Conservation (phyloP, 2,329 filamentous ascomycete genomes). For the Calonectria henricotiae region DNA sequence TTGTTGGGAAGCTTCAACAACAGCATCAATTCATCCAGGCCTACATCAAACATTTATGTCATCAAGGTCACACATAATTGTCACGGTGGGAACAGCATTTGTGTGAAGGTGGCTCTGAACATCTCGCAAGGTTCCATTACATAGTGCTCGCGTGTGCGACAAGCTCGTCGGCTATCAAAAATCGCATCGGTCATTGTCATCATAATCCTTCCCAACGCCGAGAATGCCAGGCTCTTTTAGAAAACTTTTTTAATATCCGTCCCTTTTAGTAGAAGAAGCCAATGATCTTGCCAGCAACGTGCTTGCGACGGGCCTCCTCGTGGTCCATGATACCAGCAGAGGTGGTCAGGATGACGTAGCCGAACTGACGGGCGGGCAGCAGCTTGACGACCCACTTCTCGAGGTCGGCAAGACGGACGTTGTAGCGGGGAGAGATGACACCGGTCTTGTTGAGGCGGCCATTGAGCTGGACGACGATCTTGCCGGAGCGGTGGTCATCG, state of each 20-base stretch:
- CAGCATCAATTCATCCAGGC: too few species aligned
- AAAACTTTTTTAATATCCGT: slow-evolving; percentile 51
- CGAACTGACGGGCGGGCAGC: slow-evolving; percentile 99
- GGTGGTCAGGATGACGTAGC: slow-evolving; percentile 98
- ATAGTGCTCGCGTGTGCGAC: slow-evolving; percentile 56
- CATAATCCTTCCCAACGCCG: slow-evolving; percentile 59
- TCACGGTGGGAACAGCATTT: slow-evolving; percentile 29
- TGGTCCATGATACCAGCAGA: slow-evolving; percentile 99
- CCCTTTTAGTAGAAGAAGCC: slow-evolving; percentile 95
- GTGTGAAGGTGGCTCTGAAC: slow-evolving; percentile 44
- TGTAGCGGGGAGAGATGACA: slow-evolving; percentile 99
- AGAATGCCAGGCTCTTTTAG: slow-evolving; percentile 54
- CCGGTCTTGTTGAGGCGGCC: slow-evolving; percentile 99
- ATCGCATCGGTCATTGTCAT: slow-evolving; percentile 60
- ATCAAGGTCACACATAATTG: background rate
- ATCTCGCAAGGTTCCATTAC: slow-evolving; percentile 58
- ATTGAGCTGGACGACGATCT: slow-evolving; percentile 99
- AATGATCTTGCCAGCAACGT: slow-evolving; percentile 99
- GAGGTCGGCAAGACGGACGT: slow-evolving; percentile 96
- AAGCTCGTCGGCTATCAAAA: slow-evolving; percentile 53
- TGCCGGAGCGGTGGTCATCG: slow-evolving; percentile 99
- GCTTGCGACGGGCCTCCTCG: slow-evolving; percentile 99
- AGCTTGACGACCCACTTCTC: slow-evolving; percentile 99
- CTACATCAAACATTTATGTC: background rate
- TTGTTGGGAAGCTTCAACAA: too few species aligned